A percentile compares a stretch with the other conserved stretches of the same genome.
Conservation (phyloP, 306 rosid genomes). For the Cucumis cinereus region DNA sequence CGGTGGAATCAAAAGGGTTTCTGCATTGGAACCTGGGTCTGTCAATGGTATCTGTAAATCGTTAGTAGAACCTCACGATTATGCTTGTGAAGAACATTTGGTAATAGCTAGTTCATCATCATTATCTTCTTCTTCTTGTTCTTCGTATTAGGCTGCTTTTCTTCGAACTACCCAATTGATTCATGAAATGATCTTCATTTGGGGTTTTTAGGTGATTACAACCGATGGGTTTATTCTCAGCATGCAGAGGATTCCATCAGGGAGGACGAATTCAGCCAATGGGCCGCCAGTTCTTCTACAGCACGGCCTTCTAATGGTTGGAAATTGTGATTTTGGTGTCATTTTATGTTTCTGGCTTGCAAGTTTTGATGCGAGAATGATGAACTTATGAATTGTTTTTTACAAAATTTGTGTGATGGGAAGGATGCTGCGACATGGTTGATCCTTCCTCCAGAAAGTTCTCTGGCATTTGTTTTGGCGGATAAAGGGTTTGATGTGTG, state of each 20-base stretch:
- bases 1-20: slow-evolving; percentile 8
- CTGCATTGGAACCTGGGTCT: neutral
- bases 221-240: slow-evolving; percentile 58
- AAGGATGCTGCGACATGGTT: slow-evolving; percentile 50
- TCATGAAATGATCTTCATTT: neutral
- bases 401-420: neutral
- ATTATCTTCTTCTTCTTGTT: neutral
- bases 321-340: slow-evolving; percentile 2
- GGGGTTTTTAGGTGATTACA: slow-evolving; percentile 45
- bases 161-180: neutral
- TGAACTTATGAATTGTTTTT: neutral
- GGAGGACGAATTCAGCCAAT: slow-evolving; percentile 15
- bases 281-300: slow-evolving; percentile 52
- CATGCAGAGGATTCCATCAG: slow-evolving; percentile 45
- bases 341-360: neutral
- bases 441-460: slow-evolving; percentile 48
- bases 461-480: slow-evolving; percentile 53
- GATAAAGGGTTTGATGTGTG: slow-evolving; percentile 74
- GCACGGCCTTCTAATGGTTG: slow-evolving; percentile 65
- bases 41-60: slow-evolving; percentile 41
- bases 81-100: slow-evolving; percentile 51
- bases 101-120: slow-evolving; percentile 16
- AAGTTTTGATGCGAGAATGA: neutral
- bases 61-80: slow-evolving; percentile 44
- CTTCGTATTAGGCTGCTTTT: neutral